These are phyloP conservation scores for Astragalus glycyphyllos DNA, from an alignment of 306 rosid species.

Conservation along the genomic window DNA sequence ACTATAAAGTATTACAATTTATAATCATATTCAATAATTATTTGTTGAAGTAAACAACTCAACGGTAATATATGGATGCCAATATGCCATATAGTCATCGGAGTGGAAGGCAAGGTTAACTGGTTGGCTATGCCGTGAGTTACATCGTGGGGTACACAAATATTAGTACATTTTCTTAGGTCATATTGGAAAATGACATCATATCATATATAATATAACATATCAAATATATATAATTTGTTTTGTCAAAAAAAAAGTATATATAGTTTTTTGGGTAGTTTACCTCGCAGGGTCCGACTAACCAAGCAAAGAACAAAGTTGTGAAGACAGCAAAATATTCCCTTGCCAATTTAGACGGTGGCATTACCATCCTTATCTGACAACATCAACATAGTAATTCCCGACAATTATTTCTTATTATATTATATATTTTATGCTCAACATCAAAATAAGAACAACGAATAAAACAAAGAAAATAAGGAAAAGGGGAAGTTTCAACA, in stretches of 20 bases:
- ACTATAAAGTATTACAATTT: too few relatives aligned
- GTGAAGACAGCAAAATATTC: conserved; percentile 86
- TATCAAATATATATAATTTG: neutral
- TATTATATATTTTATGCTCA: too few relatives aligned
- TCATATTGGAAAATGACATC: neutral
- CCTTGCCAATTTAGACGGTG: conserved; percentile 72
- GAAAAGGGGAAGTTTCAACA: neutral
- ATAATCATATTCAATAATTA: too few relatives aligned
- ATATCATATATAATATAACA: neutral
- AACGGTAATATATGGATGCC: too few relatives aligned
- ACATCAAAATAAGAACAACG: too few relatives aligned
- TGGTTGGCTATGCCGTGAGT: neutral
- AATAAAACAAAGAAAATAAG: too few relatives aligned
- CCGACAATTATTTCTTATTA: neutral
- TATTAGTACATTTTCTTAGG: neutral
- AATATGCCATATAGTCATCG: too few relatives aligned
- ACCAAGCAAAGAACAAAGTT: conserved; percentile 85
- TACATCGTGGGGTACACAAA: neutral
- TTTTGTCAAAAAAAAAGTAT: neutral
- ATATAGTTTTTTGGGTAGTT: neutral
- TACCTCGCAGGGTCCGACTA: conserved; percentile 88
- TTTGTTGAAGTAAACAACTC: too few relatives aligned
- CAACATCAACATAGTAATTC: conserved; percentile 25
- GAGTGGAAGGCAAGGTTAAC: too few relatives aligned
- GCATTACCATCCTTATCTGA: conserved; percentile 77